A percentile compares a stretch with the other conserved stretches of the same genome.
These are phyloP conservation scores for Ramularia collo-cygni DNA, from an alignment of 2,329 filamentous ascomycete genomes.

Conservation along the genomic window DNA sequence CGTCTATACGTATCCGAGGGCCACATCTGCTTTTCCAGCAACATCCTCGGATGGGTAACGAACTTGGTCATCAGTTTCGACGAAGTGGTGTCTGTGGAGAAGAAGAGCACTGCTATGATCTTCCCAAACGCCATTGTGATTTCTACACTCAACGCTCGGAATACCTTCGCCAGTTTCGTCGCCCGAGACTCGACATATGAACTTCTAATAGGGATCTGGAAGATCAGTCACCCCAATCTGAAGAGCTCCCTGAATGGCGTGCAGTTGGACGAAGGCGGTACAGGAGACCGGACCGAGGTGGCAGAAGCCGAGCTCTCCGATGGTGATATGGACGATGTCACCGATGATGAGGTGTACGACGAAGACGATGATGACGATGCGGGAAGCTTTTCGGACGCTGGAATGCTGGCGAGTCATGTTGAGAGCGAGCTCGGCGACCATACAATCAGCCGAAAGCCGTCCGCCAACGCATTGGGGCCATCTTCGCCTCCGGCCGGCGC, in stretches of 20 bases:
- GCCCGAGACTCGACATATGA: slow-evolving; percentile 95
- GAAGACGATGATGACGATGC: slow-evolving; percentile 66
- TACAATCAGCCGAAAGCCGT: slow-evolving; percentile 63
- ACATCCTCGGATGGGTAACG: slow-evolving; percentile 96
- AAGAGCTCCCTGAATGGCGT: slow-evolving; percentile 89
- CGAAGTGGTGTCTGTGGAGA: slow-evolving; percentile 93
- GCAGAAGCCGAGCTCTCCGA: slow-evolving; percentile 53
- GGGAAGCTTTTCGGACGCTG: slow-evolving; percentile 56
- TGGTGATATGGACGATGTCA: slow-evolving; percentile 51
- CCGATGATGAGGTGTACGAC: slow-evolving; percentile 71
- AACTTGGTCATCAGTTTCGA: slow-evolving; percentile 98
- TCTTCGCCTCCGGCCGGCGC: slow-evolving; percentile 30
- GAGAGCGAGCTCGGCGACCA: slow-evolving; percentile 45
- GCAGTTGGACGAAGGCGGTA: slow-evolving; percentile 65
- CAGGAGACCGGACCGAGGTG: slow-evolving; percentile 87
- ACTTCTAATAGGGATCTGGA: slow-evolving; percentile 96
- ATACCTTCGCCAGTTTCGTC: slow-evolving; percentile 91
- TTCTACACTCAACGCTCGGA: slow-evolving; percentile 87
- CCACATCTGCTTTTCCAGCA: slow-evolving; percentile 97
- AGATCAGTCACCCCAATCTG: slow-evolving; percentile 85
- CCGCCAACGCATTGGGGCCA: slow-evolving; percentile 31
- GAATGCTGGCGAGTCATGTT: slow-evolving; percentile 42
- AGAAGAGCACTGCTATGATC: slow-evolving; percentile 87
- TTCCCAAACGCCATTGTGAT: slow-evolving; percentile 98
- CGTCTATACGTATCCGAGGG: slow-evolving; percentile 94